Evolutionary conservation across 2,329 filamentous ascomycete species (phyloP), one percentile per base, ranked within the genome.

Genomic region (Hortaea werneckii): DNA sequence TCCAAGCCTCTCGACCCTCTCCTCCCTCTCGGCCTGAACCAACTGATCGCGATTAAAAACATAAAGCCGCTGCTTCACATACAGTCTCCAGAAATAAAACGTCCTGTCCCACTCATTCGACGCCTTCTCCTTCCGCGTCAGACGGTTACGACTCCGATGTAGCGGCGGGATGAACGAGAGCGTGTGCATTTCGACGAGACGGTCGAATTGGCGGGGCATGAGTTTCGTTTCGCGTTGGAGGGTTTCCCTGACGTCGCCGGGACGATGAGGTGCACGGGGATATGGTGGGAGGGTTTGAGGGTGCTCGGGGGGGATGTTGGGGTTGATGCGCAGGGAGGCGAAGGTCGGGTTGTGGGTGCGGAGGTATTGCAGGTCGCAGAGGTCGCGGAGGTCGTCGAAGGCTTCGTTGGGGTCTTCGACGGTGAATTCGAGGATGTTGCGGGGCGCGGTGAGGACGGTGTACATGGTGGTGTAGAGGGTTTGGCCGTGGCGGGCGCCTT

Each of bases 401-500:
- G 77, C 79, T 60, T 90, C 85, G 58, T 86, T 96, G 0, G 92
- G 94, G 50, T 96, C 90, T 67, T 98, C 92, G 5, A 98, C 82
- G 0, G 89, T 94, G 58, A 98, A 77, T 62, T 96, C 90, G 45
- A 80, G 74, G 6, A 88, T 83, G 49, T 82, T 80, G 5, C 48
- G 29, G 0, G 77, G 65, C 46, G 84, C 77, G 30, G 78, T 72
- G 47, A 84, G 74, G 52, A 86, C 84, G 6, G 76, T 68, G 59
- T 87, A 90, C 54, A 96, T 86, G 41, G 80, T 75, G 49, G 80
- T 79, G 71, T 96, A 98, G 35, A 98, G 78, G 37, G 79, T 75
- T 8, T 80, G 77, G 32, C 90, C 92, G 42, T 90, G 81, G 11
- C 88, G 88, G 50, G 80, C 78, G 50, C 78, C 76, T 62, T 95